Conservation (phyloP, 2,329 filamentous ascomycete genomes). For the Lecanosticta acicola region DNA sequence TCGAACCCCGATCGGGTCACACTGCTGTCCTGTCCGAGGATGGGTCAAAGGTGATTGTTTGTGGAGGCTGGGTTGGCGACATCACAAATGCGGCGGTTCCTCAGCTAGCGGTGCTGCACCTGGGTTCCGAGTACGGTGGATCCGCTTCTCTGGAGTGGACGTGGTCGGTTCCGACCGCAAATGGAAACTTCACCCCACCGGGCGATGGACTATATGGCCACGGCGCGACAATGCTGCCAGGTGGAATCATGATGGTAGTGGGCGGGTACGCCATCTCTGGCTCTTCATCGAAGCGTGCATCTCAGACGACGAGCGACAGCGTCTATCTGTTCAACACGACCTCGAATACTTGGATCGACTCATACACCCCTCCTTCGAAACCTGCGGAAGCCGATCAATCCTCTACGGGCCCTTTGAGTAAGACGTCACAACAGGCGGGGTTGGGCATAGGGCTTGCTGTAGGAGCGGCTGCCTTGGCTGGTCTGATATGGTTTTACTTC, state of each 20-base stretch:
- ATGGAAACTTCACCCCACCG: constrained; percentile 37
- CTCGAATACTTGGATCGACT: constrained; percentile 53
- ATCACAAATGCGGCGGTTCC: constrained; percentile 69
- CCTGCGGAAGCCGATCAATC: neutral
- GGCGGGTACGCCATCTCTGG: constrained; percentile 53
- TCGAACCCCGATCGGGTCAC: constrained; percentile 85
- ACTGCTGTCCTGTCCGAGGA: constrained; percentile 76
- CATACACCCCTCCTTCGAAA: constrained; percentile 45
- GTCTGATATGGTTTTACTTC: constrained; percentile 41
- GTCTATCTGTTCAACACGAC: constrained; percentile 57
- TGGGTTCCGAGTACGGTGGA: constrained; percentile 67
- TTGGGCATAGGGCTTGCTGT: constrained; percentile 42
- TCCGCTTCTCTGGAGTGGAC: constrained; percentile 52
- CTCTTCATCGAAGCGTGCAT: constrained; percentile 31
- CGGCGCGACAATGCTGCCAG: constrained; percentile 56
- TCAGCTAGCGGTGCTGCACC: constrained; percentile 69
- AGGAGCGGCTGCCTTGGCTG: constrained; percentile 39
- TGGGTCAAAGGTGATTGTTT: constrained; percentile 68
- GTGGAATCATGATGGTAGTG: constrained; percentile 55
- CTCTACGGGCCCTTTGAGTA: constrained; percentile 35
- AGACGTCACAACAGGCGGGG: constrained; percentile 42
- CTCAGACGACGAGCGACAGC: constrained; percentile 36
- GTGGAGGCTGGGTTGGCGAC: constrained; percentile 91
- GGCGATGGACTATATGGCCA: constrained; percentile 56
- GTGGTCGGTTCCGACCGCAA: constrained; percentile 59